Base-by-base conservation (phyloP, 148 eudicot genomes). In the Rhododendron williamsianum region DNA sequence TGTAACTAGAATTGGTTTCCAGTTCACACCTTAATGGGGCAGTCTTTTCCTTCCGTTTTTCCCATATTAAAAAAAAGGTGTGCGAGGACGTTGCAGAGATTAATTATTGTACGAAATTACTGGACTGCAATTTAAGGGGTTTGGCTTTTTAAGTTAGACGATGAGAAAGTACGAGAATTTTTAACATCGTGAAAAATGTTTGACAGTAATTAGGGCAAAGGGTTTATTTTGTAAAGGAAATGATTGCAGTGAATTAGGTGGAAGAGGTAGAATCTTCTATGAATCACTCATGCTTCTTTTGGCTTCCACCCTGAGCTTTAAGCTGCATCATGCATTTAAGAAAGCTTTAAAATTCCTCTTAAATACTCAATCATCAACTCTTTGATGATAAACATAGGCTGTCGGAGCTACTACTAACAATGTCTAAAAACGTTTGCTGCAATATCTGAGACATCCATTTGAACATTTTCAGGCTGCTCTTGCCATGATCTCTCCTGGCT, bases 401-500 rank as follows among this genome's bases (percentile, higher is more conserved):
- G 6, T 78, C 45, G 46, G 25, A 78, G 51, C 46, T 23, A 45
- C 52, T 23, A 23, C 80, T 41, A 23, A 76, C 27, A 78, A 1
- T 23, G 25, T 43, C 35, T 78, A 45, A 35, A 19, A 35, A 49
- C 35, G 13, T 10, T 83, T 73, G 48, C 67, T 73, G 43, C 15
- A 51, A 60, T 83, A 30, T 51, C 60, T 87, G 86, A 67, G 79
- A 81, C 60, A 83, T 85, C 48, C 43, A 33, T 21, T 86, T 81
- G n/a, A 51, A 58, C 35, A 52, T 72, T 71, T 89, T 83, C 86
- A 97, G 99, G 95, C 96, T 92, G 99, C 99, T 90, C 93, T 97
- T 90, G 92, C 98, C 85, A 95, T 97, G 99, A 91, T 93, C 84
- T 92, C 98, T 83, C 95, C 95, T 80, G 92, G 92, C 84, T 97